Evolutionary conservation across 495 filamentous ascomycete species (phyloP).

Genomic region (Trichoderma orchidacearum): DNA sequence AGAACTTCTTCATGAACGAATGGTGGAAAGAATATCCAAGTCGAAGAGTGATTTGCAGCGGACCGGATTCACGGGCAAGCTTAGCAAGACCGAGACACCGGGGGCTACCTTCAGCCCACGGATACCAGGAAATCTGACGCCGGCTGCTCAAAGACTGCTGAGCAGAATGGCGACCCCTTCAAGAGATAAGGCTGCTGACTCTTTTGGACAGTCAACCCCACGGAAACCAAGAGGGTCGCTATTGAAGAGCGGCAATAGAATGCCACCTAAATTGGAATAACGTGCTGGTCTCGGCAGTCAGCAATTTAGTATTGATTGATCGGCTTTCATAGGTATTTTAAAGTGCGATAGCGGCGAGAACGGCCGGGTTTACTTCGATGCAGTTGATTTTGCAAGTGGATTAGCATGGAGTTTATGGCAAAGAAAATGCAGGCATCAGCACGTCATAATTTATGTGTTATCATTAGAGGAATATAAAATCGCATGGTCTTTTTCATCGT

Average conservation of each 20-base stretch:
- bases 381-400: not conserved
- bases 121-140: slow-evolving; percentile 49
- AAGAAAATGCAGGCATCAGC: too few species aligned
- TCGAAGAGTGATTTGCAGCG: slow-evolving; percentile 44
- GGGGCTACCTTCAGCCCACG: slow-evolving; percentile 66
- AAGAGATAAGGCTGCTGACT: slow-evolving; percentile 20
- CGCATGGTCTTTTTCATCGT: not conserved
- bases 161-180: slow-evolving; percentile 46
- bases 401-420: not conserved
- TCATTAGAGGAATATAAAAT: not conserved
- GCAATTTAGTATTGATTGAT: too few species aligned
- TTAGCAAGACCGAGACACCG: slow-evolving; percentile 48
- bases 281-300: too few species aligned
- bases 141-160: slow-evolving; percentile 70
- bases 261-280: not conserved
- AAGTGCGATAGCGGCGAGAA: too few species aligned
- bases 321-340: too few species aligned
- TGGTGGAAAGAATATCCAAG: slow-evolving; percentile 77
- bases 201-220: not conserved
- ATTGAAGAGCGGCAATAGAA: not conserved
- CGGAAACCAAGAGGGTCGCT: slow-evolving; percentile 3
- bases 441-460: too few species aligned
- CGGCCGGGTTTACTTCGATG: too few species aligned
- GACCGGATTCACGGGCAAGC: slow-evolving; percentile 37
- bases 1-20: slow-evolving; percentile 73